These are phyloP conservation scores for Apophysomyces ossiformis DNA, from an alignment of 371 early-diverging fungal species.

Conservation along the genomic window DNA sequence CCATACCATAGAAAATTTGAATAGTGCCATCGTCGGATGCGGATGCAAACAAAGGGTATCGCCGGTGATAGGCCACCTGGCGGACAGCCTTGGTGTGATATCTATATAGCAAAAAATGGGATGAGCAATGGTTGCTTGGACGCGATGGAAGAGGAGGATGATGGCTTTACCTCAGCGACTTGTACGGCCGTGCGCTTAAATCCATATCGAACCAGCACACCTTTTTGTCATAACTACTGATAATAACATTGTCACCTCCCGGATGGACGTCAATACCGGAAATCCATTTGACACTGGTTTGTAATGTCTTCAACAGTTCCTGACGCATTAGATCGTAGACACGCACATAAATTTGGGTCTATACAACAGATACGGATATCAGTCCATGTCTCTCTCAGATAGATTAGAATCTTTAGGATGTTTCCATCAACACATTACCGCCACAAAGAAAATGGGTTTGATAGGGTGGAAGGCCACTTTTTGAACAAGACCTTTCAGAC, in stretches of 20 bases:
- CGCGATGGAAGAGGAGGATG: too few species aligned
- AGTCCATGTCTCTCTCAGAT: background rate
- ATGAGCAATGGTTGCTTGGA: background rate
- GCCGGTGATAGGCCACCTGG: slow-evolving; percentile 83
- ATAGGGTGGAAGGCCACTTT: slow-evolving; percentile 92
- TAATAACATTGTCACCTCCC: slow-evolving; percentile 89
- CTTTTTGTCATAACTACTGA: slow-evolving; percentile 94
- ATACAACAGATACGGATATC: slow-evolving; percentile 12
- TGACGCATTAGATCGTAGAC: slow-evolving; percentile 93
- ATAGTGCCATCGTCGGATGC: slow-evolving; percentile 93
- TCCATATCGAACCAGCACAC: slow-evolving; percentile 98
- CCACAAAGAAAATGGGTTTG: slow-evolving; percentile 91
- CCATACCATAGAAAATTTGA: slow-evolving; percentile 97
- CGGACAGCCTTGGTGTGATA: slow-evolving; percentile 92
- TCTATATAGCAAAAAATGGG: slow-evolving; percentile 29
- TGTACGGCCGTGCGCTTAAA: slow-evolving; percentile 89
- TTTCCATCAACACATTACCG: slow-evolving; percentile 47
- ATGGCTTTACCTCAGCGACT: slow-evolving; percentile 67
- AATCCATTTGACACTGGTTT: slow-evolving; percentile 90
- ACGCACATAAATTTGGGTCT: slow-evolving; percentile 92
- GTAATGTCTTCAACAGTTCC: slow-evolving; percentile 79
- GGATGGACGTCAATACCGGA: slow-evolving; percentile 95
- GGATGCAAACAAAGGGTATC: slow-evolving; percentile 94
- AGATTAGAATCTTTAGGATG: too few species aligned
- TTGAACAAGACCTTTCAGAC: slow-evolving; percentile 87